Percentiles rank a stretch among this genome's conserved stretches.
phyloP scores from a whole-genome alignment of 352 stramenopile genomes.

The Halophytophthora batemanensis region DNA sequence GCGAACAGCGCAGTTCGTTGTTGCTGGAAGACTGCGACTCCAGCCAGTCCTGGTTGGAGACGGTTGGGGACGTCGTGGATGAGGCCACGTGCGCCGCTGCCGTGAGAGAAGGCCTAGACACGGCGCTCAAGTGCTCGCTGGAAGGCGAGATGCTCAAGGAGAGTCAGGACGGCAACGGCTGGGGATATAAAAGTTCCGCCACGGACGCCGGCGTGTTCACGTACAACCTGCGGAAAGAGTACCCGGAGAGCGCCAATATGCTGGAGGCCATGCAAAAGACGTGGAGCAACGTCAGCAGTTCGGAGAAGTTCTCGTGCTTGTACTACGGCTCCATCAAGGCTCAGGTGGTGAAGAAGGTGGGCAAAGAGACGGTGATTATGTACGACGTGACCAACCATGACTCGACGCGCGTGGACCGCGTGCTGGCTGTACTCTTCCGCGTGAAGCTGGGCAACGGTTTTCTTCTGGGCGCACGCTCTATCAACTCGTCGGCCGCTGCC shows the following conservation, averaged over 20 bases:
- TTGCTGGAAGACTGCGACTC: slow-evolving; percentile 9
- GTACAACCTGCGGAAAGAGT: slow-evolving; percentile 32
- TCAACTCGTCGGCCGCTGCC: slow-evolving; percentile 7
- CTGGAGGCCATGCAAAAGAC: slow-evolving; percentile 27
- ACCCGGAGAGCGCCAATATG: slow-evolving; percentile 26
- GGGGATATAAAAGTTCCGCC: slow-evolving; percentile 31
- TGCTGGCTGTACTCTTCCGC: slow-evolving; percentile 30
- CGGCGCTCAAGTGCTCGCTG: slow-evolving; percentile 22
- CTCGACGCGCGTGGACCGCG: slow-evolving; percentile 26
- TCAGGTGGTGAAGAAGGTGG: slow-evolving; percentile 29
- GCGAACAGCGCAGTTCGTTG: slow-evolving; percentile 14
- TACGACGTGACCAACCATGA: slow-evolving; percentile 35
- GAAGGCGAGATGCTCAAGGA: slow-evolving; percentile 30
- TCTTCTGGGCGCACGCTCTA: slow-evolving; percentile 27
- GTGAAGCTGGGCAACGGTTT: slow-evolving; percentile 23
- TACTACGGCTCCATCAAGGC: slow-evolving; percentile 32
- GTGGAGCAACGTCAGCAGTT: slow-evolving; percentile 23
- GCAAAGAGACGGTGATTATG: slow-evolving; percentile 26
- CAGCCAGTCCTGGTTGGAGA: slow-evolving; percentile 6
- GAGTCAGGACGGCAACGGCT: slow-evolving; percentile 26
- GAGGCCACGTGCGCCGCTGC: slow-evolving; percentile 15
- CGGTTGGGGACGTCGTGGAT: slow-evolving; percentile 19
- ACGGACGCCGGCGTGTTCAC: slow-evolving; percentile 22
- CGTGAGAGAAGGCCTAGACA: slow-evolving; percentile 18
- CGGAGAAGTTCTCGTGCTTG: slow-evolving; percentile 27